Base-by-base conservation (phyloP, 78 protist species). In the Pigoraptor vietnamica region DNA sequence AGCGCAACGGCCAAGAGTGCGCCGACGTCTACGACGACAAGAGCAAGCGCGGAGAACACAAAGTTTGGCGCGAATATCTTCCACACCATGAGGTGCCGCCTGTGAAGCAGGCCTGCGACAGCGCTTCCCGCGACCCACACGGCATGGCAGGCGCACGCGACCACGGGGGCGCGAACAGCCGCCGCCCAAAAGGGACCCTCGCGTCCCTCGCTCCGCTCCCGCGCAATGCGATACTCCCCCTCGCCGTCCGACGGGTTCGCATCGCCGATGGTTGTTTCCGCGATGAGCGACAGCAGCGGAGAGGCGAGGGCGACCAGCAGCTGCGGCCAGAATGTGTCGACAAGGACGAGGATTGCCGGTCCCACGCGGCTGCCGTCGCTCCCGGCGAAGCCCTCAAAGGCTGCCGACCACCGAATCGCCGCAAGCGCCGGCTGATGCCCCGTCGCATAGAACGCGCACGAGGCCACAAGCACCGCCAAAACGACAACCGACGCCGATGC, bases 1-100 rank as follows among this genome's bases (percentile, higher is more conserved):
- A 48, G 14, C 67, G 14, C 29, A 6, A 48, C 67, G 6, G 14
- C 67, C 6, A 79, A 21, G n/a, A 79, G 35, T 25, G 84, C 84
- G 10, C 21, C 21, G 21, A 79, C 84, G 14, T 79, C 84, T 2
- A 79, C 21, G 6, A 19, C 84, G 10, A 79, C 1, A 21, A 79
- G 21, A 2, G 35, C 84, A 19, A 25, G 34, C 10, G 84, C 84
- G 6, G 84, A 79, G 14, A 79, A 79, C 84, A 79, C 21, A 79
- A 79, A 79, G 84, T 79, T 35, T 19, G 89, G 89, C 23, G 89
- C 89, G 48, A 86, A 86, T 2, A 86, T 86, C 89, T 86, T 86
- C 89, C 89, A 86, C 24, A 37, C 89, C 89, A 86, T 86, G 55
- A 86, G 48, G 14, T 86, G 89, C 33, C 89, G 39, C 24, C 89